Evolutionary conservation across 805 yeast species (phyloP).

Genomic region (Lachancea fermentati): DNA sequence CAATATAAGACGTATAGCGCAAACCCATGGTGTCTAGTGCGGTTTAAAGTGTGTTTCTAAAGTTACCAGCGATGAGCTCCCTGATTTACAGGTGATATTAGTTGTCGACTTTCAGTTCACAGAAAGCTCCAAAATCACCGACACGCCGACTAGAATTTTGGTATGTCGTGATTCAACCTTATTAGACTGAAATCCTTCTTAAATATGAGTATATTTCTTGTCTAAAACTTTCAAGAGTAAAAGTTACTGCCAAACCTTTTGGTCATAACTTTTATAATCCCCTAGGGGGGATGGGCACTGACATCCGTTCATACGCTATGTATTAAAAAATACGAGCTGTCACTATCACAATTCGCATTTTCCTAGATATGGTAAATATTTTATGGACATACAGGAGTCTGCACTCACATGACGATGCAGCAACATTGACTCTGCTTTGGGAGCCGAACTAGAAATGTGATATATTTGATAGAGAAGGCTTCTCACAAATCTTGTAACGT

Average conservation of each 20-base stretch:
- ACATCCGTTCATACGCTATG: background rate
- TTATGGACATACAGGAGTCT: too few relatives aligned
- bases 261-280: background rate
- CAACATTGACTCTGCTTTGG: too few relatives aligned
- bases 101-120: background rate
- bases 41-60: too few relatives aligned
- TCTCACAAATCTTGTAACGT: too few relatives aligned
- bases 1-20: conserved; percentile 27
- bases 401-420: too few relatives aligned
- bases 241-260: background rate
- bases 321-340: too few relatives aligned
- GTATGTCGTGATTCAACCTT: background rate
- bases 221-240: background rate
- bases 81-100: background rate
- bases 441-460: too few relatives aligned
- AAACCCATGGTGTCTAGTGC: conserved; percentile 23
- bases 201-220: background rate
- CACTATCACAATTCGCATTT: too few relatives aligned
- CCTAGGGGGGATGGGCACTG: background rate
- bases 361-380: too few relatives aligned
- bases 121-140: background rate
- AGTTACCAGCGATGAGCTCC: background rate
- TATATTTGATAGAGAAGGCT: too few relatives aligned
- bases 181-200: too few relatives aligned
- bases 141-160: background rate